Base-by-base conservation (phyloP, 23 red algal species). In the Cyanidioschyzon merolae region DNA sequence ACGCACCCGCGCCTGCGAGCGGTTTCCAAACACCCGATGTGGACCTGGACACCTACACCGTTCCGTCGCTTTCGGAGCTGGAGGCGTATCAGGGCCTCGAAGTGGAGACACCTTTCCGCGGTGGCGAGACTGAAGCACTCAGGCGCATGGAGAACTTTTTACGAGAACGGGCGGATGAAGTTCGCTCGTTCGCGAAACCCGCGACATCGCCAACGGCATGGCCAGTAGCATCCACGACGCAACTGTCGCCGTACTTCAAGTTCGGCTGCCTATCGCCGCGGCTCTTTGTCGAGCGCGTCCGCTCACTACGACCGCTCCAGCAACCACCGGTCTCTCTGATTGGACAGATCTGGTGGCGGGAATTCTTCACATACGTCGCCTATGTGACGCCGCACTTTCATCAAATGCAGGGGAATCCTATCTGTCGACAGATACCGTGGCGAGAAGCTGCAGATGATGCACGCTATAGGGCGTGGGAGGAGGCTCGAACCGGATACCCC, bases 361-460 rank as follows among this genome's bases (percentile, higher is more conserved):
- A 98, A 68, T 86, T 88, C 59, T 98, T 98, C 59, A 82, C 80
- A 74, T 34, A 75, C 18, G 50, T 91, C 34, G 88, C 79, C 25
- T 85, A 82, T 45, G 68, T 58, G 1, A 68, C 76, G 39, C 75
- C 85, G n/a, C 29, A 84, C 50, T 98, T 98, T 54, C 79, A 92
- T 37, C 77, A 59, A n/a, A 98, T 98, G 87, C 63, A 74, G 57
- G 94, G 88, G 16, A 98, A 98, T 75, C 40, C 32, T 2, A 17
- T 98, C 36, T 91, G 94, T 40, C 85, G 88, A 38, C 80, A 86
- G 79, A 91, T 98, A 75, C 40, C 83, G 35, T 98, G 94, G 94
- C 32, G n/a, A 71, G 63, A 25, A 35, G 68, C 76, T 26, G 41
- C 39, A 0, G 89, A 81, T 37, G 77, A 84, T 37, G 30, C 79